These are phyloP conservation scores for Plasmodium vivax DNA, from an alignment of 169 alveolate genomes.

Conservation along the genomic window DNA sequence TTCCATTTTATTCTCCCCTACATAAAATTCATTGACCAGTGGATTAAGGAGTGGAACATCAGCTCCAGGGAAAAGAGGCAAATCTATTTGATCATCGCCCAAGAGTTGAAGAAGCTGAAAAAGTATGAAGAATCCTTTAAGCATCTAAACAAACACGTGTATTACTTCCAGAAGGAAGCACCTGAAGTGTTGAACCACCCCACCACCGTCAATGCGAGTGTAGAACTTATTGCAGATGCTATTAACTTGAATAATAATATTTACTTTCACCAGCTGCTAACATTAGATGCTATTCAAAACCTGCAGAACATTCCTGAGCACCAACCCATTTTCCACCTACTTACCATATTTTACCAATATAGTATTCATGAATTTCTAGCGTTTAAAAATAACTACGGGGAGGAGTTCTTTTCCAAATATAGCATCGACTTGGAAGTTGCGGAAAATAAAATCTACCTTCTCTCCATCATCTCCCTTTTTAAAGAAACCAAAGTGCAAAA, in stretches of 20 bases:
- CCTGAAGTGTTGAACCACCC: constrained; percentile 32
- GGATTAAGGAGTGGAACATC: constrained; percentile 82
- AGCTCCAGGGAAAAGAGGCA: constrained; percentile 75
- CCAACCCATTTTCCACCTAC: constrained; percentile 56
- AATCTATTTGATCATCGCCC: constrained; percentile 78
- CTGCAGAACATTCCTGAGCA: constrained; percentile 49
- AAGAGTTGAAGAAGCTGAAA: constrained; percentile 78
- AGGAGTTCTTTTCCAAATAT: constrained; percentile 25
- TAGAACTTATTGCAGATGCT: constrained; percentile 75
- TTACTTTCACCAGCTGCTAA: constrained; percentile 77
- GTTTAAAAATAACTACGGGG: constrained; percentile 45
- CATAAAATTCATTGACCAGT: constrained; percentile 77
- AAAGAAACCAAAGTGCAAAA: constrained; percentile 37
- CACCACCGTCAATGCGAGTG: constrained; percentile 76
- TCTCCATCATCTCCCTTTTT: constrained; percentile 45
- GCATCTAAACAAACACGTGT: constrained; percentile 64
- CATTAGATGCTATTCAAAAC: constrained; percentile 77
- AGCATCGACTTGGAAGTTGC: constrained; percentile 29
- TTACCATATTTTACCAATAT: constrained; percentile 42
- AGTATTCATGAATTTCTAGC: constrained; percentile 45
- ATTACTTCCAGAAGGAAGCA: constrained; percentile 38
- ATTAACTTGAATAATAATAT: constrained; percentile 77
- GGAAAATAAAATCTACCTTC: constrained; percentile 37
- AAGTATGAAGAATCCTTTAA: constrained; percentile 66
- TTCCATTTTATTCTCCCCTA: constrained; percentile 78